Base-by-base conservation (phyloP, 805 yeast genomes). In the Cyberlindnera xylosilytica region DNA sequence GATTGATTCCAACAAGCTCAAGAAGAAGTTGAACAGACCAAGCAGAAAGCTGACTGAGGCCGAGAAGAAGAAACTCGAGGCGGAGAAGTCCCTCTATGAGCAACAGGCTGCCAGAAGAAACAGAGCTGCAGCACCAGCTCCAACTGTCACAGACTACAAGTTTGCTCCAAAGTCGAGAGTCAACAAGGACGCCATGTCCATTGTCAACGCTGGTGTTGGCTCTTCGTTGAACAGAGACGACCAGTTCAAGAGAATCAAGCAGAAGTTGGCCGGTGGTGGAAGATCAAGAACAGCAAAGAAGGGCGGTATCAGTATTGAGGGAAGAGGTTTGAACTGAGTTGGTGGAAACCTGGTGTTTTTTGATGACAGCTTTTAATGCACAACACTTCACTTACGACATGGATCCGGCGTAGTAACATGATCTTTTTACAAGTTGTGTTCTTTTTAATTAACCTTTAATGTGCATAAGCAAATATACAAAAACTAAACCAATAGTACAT, bases 71-170 rank as follows among this genome's bases (percentile, higher is more conserved):
- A 24, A 36, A 18, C 60, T 59, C 10, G 63, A 64, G n/a, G 53
- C 63, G 20, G 68, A 65, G 36, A 81, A 75, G 63, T 63, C 90
- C 2, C 70, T 86, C 46, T 90, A 89, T 57, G 96, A 89, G 66
- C 90, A 85, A 61, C 83, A 87, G 54, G 97, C 97, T 9, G 88
- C 81, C 51, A 78, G 96, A 65, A 78, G 97, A 66, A 86, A 86
- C 64, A 78, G 98, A 63, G 97, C 98, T 4, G 96, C 96, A 30
- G 91, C 93, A 38, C 98, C 98, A n/a, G 81, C 83, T 27, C 89
- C 91, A 34, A 78, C 93, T 49, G 83, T 93, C 3, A 79, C 88
- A 12, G 95, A 91, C 45, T 90, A 87, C 69, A 85, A 83, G 57
- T 81, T 86, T 58, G 98, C 97, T 1, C 98, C 98, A 42, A 80